Percentiles rank a stretch among this genome's conserved stretches.
Conservation (phyloP, 2,329 filamentous ascomycete species). For the Mycosphaerelloides madeirae region DNA sequence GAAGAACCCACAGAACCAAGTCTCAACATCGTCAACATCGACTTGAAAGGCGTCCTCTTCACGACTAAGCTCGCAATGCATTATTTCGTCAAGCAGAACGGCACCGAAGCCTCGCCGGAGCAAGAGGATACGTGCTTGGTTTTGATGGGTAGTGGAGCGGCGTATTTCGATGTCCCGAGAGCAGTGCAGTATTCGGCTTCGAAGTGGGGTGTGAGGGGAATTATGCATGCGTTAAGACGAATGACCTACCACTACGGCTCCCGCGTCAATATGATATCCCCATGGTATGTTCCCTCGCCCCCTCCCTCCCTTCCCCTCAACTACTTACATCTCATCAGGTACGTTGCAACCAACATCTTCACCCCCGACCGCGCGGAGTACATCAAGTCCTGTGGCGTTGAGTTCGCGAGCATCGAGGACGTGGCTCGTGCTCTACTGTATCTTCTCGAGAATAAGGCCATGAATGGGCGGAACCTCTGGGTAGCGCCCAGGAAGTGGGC, state of each 20-base stretch:
- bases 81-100: slow-evolving; percentile 29
- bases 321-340: slow-evolving; percentile 24
- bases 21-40: slow-evolving; percentile 18
- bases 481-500: slow-evolving; percentile 33
- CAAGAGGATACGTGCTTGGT: slow-evolving; percentile 21
- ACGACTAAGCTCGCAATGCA: slow-evolving; percentile 23
- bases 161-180: slow-evolving; percentile 20
- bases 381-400: slow-evolving; percentile 25
- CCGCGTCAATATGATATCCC: slow-evolving; percentile 36
- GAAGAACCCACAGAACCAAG: slow-evolving; percentile 23
- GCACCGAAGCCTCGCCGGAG: slow-evolving; percentile 21
- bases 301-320: not conserved
- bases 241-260: slow-evolving; percentile 30
- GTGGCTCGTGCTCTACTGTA: slow-evolving; percentile 26
- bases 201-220: slow-evolving; percentile 37
- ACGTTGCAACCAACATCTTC: slow-evolving; percentile 30
- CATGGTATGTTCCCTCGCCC: slow-evolving; percentile 30
- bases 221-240: slow-evolving; percentile 35
- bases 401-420: slow-evolving; percentile 26
- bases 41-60: slow-evolving; percentile 17
- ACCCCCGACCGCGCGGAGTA: slow-evolving; percentile 25
- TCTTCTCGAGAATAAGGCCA: too few relatives aligned
- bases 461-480: too few relatives aligned
- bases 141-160: slow-evolving; percentile 14
- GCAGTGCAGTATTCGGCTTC: slow-evolving; percentile 34